Evolutionary conservation across 371 early-diverging fungal genomes (phyloP).

Genomic region (Sporodiniella umbellata): DNA sequence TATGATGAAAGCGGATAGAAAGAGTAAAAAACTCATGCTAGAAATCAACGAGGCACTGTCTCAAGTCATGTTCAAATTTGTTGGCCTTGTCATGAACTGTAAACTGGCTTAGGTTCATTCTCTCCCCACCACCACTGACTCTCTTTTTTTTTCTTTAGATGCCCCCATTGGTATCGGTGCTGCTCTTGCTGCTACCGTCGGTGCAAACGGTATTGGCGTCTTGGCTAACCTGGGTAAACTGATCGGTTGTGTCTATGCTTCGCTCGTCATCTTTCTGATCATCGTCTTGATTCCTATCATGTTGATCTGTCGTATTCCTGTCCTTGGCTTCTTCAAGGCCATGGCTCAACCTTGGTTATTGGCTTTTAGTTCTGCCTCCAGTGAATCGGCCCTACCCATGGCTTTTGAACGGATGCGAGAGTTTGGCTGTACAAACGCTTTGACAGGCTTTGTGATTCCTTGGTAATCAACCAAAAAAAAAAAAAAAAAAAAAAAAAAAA

Average conservation of each 20-base stretch:
- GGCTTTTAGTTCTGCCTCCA: constrained; percentile 85
- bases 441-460: constrained; percentile 75
- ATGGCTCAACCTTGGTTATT: constrained; percentile 68
- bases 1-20: constrained; percentile 51
- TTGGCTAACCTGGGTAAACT: constrained; percentile 66
- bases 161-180: constrained; percentile 76
- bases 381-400: constrained; percentile 76
- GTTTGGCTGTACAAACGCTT: constrained; percentile 71
- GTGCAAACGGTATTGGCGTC: constrained; percentile 62
- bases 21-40: constrained; percentile 55
- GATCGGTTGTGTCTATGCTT: constrained; percentile 65
- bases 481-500: too few relatives aligned
- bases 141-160: constrained; percentile 18
- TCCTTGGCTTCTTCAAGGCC: constrained; percentile 52
- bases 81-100: constrained; percentile 65
- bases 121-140: background rate
- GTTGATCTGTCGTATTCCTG: constrained; percentile 54
- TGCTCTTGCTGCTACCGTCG: constrained; percentile 67
- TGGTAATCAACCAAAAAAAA: too few relatives aligned
- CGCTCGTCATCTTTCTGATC: constrained; percentile 58
- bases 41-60: constrained; percentile 57
- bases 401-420: constrained; percentile 73
- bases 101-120: constrained; percentile 3
- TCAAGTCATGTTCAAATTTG: constrained; percentile 70
- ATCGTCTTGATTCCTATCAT: constrained; percentile 66